Conservation (phyloP, 805 yeast genomes). For the Komagataella pastoris region DNA sequence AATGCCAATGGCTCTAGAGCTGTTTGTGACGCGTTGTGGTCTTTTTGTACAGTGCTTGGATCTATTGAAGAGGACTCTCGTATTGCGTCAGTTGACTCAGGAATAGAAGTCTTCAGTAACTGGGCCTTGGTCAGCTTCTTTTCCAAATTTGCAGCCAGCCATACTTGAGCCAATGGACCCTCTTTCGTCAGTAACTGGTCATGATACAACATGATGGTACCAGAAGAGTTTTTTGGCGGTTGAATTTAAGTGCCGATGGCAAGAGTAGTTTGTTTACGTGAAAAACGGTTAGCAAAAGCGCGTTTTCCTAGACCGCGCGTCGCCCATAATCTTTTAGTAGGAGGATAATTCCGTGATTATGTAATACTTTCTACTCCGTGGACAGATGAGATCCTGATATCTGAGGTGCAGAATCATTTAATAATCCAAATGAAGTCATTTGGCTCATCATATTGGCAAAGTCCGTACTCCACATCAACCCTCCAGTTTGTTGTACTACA, state of each 20-base stretch:
- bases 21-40: constrained; percentile 4
- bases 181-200: constrained; percentile 45
- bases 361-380: background rate
- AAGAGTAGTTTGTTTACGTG: background rate
- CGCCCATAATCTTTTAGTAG: background rate
- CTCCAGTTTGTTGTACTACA: no score
- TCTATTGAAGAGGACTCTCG: constrained; percentile 23
- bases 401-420: background rate
- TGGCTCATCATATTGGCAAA: no score
- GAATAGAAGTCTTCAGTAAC: constrained; percentile 56
- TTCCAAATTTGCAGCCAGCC: constrained; percentile 89
- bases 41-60: constrained; percentile 5
- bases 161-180: constrained; percentile 81
- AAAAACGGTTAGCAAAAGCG: background rate
- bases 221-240: constrained; percentile 1
- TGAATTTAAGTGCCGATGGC: background rate
- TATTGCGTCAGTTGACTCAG: constrained; percentile 54
- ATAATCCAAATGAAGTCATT: background rate
- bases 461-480: no score
- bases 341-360: background rate
- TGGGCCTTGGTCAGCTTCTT: constrained; percentile 62
- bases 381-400: background rate
- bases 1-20: constrained; percentile 52
- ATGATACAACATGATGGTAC: constrained; percentile 28
- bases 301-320: background rate